Percentiles rank a stretch among this genome's conserved stretches.
phyloP scores from a whole-genome alignment of 208 protist genomes.

The Angomonas ambiguus region DNA sequence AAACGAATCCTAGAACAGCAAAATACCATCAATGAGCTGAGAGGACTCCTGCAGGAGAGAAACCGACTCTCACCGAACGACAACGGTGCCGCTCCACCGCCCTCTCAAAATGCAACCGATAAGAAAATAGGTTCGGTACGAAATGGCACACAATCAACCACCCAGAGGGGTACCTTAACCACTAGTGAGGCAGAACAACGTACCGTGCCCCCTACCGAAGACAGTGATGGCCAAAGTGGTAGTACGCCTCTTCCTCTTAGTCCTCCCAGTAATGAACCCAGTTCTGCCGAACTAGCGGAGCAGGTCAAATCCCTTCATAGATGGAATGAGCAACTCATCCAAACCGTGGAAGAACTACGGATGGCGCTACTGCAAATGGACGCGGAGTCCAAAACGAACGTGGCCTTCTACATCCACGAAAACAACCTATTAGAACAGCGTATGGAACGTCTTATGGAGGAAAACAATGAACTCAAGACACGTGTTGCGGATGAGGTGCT shows the following conservation, averaged over 20 bases:
- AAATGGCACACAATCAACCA: background rate
- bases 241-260: too few relatives aligned
- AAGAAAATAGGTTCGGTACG: background rate
- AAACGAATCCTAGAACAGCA: background rate
- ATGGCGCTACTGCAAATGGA: slow-evolving; percentile 44
- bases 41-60: background rate
- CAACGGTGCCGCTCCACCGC: background rate
- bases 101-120: too few relatives aligned
- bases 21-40: background rate
- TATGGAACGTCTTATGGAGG: slow-evolving; percentile 25
- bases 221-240: too few relatives aligned
- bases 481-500: slow-evolving; percentile 75
- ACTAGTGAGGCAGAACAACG: too few relatives aligned
- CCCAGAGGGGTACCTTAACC: too few relatives aligned
- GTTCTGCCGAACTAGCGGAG: slow-evolving; percentile 13
- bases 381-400: slow-evolving; percentile 47
- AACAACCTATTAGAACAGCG: slow-evolving; percentile 27
- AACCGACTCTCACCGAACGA: background rate
- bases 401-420: slow-evolving; percentile 39
- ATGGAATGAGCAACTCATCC: slow-evolving; percentile 67
- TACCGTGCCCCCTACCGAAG: too few relatives aligned
- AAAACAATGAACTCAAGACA: slow-evolving; percentile 69
- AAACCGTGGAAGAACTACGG: slow-evolving; percentile 54
- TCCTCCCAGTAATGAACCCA: too few relatives aligned
- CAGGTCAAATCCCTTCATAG: slow-evolving; percentile 30